Evolutionary conservation across 306 rosid genomes (phyloP).

Genomic region (Luffa aegyptiaca): DNA sequence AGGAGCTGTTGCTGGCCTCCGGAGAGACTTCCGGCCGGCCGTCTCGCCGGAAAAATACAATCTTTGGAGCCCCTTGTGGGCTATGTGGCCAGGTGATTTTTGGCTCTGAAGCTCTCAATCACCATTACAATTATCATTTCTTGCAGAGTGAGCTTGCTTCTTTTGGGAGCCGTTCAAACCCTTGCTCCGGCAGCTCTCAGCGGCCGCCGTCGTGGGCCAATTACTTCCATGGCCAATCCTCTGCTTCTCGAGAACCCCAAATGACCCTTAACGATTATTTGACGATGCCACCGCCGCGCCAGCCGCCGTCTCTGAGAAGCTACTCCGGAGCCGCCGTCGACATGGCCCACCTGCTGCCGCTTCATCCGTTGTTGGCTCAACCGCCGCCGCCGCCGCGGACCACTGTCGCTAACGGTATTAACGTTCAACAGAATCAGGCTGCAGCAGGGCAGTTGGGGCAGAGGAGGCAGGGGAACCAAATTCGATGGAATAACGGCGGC

Average conservation of each 20-base stretch:
- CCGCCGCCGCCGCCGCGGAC: not conserved
- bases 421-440: not conserved
- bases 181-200: not conserved
- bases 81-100: not conserved
- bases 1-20: not conserved
- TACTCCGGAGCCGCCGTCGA: not conserved
- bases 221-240: not conserved
- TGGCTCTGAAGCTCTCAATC: not conserved
- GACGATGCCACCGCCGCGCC: not conserved
- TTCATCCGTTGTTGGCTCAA: conserved; percentile 1
- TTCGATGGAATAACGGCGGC: not conserved
- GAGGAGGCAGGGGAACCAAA: not conserved
- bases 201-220: not conserved
- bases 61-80: not conserved
- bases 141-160: not conserved
- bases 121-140: not conserved
- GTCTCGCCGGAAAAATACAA: not conserved
- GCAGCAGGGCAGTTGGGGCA: not conserved
- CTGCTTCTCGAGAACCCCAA: conserved; percentile 6
- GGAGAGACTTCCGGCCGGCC: not conserved
- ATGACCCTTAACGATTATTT: not conserved
- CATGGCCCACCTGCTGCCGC: not conserved
- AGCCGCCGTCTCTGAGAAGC: not conserved
- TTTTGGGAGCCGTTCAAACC: not conserved
- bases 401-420: not conserved